phyloP scores from a whole-genome alignment of 352 stramenopile genomes.

The Pythium rishiriense region DNA sequence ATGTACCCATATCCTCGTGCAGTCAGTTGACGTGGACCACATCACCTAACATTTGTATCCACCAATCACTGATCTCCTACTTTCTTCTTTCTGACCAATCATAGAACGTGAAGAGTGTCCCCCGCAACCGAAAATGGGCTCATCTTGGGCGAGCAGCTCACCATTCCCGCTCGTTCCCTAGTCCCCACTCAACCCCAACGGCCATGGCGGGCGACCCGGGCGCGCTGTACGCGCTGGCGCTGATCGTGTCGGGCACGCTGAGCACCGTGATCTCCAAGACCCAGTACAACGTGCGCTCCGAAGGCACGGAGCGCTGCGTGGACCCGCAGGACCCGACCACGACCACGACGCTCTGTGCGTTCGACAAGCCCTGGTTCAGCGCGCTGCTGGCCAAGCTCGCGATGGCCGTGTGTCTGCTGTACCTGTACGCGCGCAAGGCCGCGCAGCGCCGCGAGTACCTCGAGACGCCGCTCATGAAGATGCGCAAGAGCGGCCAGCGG shows the following conservation, averaged over 20 bases:
- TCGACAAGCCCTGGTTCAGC: slow-evolving; percentile 84
- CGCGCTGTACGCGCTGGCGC: slow-evolving; percentile 52
- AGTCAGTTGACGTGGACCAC: slow-evolving; percentile 11
- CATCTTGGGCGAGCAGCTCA: background rate
- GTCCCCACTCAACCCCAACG: too few relatives aligned
- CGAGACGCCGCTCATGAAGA: slow-evolving; percentile 60
- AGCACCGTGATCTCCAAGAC: slow-evolving; percentile 85
- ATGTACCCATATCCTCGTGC: slow-evolving; percentile 2
- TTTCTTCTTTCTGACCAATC: slow-evolving; percentile 1
- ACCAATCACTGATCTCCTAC: background rate
- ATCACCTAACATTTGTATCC: background rate
- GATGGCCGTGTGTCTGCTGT: slow-evolving; percentile 79
- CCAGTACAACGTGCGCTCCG: slow-evolving; percentile 61
- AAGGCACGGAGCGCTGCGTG: slow-evolving; percentile 49
- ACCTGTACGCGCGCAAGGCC: slow-evolving; percentile 62
- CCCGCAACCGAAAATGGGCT: background rate
- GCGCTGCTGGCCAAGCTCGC: slow-evolving; percentile 82
- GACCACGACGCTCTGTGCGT: slow-evolving; percentile 59
- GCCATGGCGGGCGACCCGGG: slow-evolving; percentile 19
- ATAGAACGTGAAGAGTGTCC: background rate
- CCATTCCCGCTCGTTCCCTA: background rate
- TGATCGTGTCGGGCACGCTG: slow-evolving; percentile 79
- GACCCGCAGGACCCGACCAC: slow-evolving; percentile 33
- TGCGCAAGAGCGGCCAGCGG: slow-evolving; percentile 61
- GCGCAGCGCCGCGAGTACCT: slow-evolving; percentile 55